phyloP scores from a whole-genome alignment of 2,329 filamentous ascomycete genomes.

The Ceratocystis lukuohia region DNA sequence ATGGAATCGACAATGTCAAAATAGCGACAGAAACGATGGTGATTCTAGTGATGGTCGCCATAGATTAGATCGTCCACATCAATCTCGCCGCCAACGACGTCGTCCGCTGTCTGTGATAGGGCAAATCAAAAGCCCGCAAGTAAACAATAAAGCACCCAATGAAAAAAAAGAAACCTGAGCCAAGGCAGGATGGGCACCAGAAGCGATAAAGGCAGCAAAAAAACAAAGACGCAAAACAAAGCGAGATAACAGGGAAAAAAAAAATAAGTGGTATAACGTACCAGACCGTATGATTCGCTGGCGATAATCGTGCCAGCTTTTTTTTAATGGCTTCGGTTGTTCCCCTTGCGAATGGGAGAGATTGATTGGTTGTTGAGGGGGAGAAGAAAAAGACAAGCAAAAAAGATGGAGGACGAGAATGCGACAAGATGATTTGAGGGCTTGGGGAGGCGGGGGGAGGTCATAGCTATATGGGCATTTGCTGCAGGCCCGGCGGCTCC shows the following conservation, averaged over 20 bases:
- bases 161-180: conserved; percentile 21
- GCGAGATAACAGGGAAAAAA: conserved; percentile 23
- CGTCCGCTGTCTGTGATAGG: conserved; percentile 15
- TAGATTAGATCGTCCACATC: background rate
- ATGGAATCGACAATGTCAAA: background rate
- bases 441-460: conserved; percentile 16
- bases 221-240: conserved; percentile 22
- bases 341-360: conserved; percentile 23
- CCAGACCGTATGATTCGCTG: conserved; percentile 21
- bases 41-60: background rate
- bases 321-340: conserved; percentile 19
- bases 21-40: background rate
- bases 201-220: conserved; percentile 19
- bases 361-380: conserved; percentile 38
- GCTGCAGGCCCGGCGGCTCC: background rate
- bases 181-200: conserved; percentile 17
- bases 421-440: conserved; percentile 41
- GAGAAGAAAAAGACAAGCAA: conserved; percentile 28
- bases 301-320: conserved; percentile 20
- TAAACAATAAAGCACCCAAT: conserved; percentile 21
- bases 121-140: conserved; percentile 19
- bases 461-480: conserved; percentile 15
- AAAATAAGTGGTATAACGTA: conserved; percentile 24
- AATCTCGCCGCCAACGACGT: background rate
- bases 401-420: conserved; percentile 32